Conservation (phyloP, 2,329 filamentous ascomycete species). For the Elsinoe ampelina region DNA sequence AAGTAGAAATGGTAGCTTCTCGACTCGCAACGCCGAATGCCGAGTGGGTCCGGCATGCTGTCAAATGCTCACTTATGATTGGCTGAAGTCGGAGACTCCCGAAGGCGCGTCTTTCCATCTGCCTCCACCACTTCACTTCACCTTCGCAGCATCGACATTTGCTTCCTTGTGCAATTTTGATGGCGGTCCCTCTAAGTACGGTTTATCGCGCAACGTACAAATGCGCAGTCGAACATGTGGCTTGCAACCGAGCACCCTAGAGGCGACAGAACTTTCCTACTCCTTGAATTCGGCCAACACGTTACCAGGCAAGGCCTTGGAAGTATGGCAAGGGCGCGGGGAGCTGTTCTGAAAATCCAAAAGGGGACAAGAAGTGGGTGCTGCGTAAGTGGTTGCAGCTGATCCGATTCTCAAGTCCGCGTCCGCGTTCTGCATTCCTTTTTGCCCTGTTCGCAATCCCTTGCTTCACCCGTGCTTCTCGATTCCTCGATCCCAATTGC, state of each 20-base stretch:
- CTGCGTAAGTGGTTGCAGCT: background rate
- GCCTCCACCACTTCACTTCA: no score
- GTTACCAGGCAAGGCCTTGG: background rate
- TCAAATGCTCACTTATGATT: background rate
- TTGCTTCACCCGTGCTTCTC: background rate
- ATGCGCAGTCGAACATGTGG: background rate
- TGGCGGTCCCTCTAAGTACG: no score
- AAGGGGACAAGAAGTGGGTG: background rate
- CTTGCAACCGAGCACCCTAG: background rate
- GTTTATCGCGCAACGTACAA: no score
- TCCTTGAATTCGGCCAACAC: background rate
- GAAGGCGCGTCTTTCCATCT: no score
- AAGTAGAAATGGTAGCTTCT: constrained; percentile 14
- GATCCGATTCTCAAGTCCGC: background rate
- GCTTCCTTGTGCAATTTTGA: no score
- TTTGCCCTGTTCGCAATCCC: background rate
- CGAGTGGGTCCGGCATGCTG: constrained; percentile 7
- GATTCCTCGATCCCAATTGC: background rate
- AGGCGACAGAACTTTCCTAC: background rate
- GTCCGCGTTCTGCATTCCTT: background rate
- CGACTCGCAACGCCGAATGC: constrained; percentile 1
- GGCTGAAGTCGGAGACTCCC: background rate
- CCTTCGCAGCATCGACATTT: no score
- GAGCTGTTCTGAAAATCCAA: background rate
- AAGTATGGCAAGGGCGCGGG: background rate